Evolutionary conservation across 345 rosid genomes (phyloP).

Genomic region (Lumnitzera racemosa): DNA sequence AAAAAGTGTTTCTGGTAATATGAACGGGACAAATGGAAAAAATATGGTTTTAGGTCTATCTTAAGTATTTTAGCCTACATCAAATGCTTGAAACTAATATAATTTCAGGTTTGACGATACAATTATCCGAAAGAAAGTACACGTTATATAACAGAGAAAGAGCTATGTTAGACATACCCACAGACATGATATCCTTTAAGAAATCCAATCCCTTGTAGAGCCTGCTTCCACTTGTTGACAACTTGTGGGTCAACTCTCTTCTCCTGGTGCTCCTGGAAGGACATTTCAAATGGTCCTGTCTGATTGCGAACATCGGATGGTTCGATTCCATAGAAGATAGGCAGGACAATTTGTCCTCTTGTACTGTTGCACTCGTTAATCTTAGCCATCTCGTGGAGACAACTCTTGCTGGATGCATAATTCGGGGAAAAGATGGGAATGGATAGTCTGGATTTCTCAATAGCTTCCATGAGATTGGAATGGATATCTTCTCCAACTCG

Average conservation of each 20-base stretch:
- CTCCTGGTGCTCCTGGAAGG: neutral
- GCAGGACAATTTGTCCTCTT: neutral
- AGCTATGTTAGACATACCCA: neutral
- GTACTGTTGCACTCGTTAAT: constrained; percentile 3
- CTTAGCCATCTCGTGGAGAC: constrained; percentile 8
- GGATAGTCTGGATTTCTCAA: constrained; percentile 10
- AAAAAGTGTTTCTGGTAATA: no score
- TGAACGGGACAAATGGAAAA: no score
- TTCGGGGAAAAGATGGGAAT: constrained; percentile 1
- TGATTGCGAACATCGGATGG: constrained; percentile 5
- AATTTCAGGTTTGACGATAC: no score
- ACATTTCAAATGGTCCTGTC: neutral
- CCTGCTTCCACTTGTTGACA: neutral
- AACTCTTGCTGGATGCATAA: constrained; percentile 8
- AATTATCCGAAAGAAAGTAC: no score
- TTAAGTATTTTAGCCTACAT: no score
- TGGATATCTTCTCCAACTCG: neutral
- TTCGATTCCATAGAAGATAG: constrained; percentile 4
- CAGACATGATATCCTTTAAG: constrained; percentile 3
- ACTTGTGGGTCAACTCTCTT: neutral
- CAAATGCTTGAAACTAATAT: no score
- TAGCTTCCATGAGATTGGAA: neutral
- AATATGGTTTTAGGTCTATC: no score
- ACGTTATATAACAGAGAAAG: neutral
- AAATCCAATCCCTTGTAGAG: neutral